Base-by-base conservation (phyloP, 345 rosid species). In the Ceriops decandra region DNA sequence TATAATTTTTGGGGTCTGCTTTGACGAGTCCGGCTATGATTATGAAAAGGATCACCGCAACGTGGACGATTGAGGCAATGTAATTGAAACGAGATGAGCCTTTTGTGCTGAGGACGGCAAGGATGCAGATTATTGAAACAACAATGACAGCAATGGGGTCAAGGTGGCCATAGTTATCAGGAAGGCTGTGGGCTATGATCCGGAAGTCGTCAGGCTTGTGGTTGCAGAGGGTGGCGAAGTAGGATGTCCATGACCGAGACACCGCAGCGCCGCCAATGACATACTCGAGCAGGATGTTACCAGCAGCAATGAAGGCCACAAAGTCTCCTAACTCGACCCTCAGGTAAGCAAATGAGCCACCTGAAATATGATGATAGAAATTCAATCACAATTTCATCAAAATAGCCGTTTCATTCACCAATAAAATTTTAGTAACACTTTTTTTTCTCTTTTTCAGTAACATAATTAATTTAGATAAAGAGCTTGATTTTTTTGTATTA, bases 231-330 rank as follows among this genome's bases (percentile, higher is more conserved):
- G 78, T 75, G 52, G 74, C 71, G 7, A 70, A 70, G 59, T 75
- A 65, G 15, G 74, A 65, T 24, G 74, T 75, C 74, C 71, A 75
- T 16, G 79, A 64, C 1, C 70, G 54, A 7, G 71, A 66, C 8
- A 70, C 74, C 3, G 70, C 65, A 0, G 74, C 78, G 0, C 78
- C 70, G n/a, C 70, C 62, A 0, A 75, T 60, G 9, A 75, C 51
- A 5, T 75, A 75, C 70, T 75, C 74, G 1, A 75, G 68, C 5
- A 75, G 78, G 31, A 69, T 75, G 70, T 75, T 69, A 13, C 78
- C 73, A 4, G 78, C 78, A 0, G 73, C 78, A 15, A 74, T 64
- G 73, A 68, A 74, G 31, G 73, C 78, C 33, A 74, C 53, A 30
- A 69, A 75, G 38, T 75, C 78, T 0, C 78, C 74, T 5, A 75